phyloP scores from a whole-genome alignment of 805 yeast species.

The Zygoascus tannicola region DNA sequence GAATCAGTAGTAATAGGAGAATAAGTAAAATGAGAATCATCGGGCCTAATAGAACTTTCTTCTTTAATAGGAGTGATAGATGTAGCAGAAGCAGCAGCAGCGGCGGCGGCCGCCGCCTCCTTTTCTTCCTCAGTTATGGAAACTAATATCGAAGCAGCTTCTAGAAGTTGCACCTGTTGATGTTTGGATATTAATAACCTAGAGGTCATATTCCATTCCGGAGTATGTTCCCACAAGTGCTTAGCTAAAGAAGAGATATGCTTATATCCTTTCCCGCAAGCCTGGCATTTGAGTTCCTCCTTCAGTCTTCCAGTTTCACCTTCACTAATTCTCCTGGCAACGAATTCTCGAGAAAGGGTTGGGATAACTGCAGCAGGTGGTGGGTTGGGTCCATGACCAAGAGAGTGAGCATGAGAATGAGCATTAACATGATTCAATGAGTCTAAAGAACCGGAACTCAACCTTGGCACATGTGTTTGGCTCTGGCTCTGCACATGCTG shows the following conservation, averaged over 20 bases:
- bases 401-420: neutral
- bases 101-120: neutral
- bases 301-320: slow-evolving; percentile 80
- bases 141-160: slow-evolving; percentile 62
- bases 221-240: slow-evolving; percentile 90
- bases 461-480: neutral
- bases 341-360: slow-evolving; percentile 40
- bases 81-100: no score
- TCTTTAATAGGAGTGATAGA: no score
- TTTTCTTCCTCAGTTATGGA: slow-evolving; percentile 46
- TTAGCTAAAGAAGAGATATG: slow-evolving; percentile 82
- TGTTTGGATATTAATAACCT: slow-evolving; percentile 75
- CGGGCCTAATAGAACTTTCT: neutral
- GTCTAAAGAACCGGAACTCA: neutral
- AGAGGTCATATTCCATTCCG: slow-evolving; percentile 85
- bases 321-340: slow-evolving; percentile 72
- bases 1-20: neutral
- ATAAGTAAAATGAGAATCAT: neutral
- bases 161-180: slow-evolving; percentile 77
- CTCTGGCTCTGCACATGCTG: slow-evolving; percentile 2
- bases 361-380: slow-evolving; percentile 11
- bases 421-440: neutral
- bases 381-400: neutral
- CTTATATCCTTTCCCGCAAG: slow-evolving; percentile 86
- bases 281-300: slow-evolving; percentile 79